Conservation (phyloP, 140 eudicot genomes). For the Flaveria floridana region DNA sequence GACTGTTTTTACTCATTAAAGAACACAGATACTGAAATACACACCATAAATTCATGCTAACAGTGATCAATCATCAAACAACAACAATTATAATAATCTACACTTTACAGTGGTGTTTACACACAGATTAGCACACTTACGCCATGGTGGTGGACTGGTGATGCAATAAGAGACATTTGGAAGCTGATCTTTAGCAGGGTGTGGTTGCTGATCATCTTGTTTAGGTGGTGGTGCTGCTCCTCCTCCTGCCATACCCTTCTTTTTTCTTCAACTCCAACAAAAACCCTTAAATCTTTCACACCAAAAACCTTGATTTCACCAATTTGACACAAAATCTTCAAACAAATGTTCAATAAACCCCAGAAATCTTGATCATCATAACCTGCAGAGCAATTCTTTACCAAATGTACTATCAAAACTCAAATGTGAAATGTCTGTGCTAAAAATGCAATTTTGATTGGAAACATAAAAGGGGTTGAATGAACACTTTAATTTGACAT, state of each 20-base stretch:
- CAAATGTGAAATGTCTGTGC: neutral
- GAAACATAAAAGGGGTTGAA: neutral
- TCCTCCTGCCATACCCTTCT: slow-evolving; percentile 59
- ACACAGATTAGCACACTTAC: slow-evolving; percentile 40
- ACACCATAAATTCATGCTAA: neutral
- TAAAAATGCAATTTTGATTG: neutral
- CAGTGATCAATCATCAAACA: neutral
- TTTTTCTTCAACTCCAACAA: slow-evolving; percentile 16
- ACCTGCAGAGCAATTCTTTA: neutral
- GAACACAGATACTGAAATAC: neutral
- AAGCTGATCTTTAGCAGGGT: slow-evolving; percentile 87
- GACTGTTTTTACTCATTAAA: neutral
- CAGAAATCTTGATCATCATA: neutral
- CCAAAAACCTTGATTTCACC: slow-evolving; percentile 29
- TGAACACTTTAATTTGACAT: no score
- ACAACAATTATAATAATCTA: neutral
- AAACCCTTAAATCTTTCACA: slow-evolving; percentile 22
- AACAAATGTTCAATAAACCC: neutral
- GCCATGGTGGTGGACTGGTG: slow-evolving; percentile 99
- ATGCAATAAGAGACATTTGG: slow-evolving; percentile 85
- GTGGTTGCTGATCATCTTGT: slow-evolving; percentile 81
- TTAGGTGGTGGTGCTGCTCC: slow-evolving; percentile 77
- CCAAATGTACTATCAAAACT: slow-evolving; percentile 2
- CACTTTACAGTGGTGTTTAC: no score
- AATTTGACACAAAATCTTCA: slow-evolving; percentile 27